Percentiles rank a stretch among this genome's conserved stretches.
phyloP scores from a whole-genome alignment of 1,284 basidiomycete species.

The Pyrrhoderma noxium region DNA sequence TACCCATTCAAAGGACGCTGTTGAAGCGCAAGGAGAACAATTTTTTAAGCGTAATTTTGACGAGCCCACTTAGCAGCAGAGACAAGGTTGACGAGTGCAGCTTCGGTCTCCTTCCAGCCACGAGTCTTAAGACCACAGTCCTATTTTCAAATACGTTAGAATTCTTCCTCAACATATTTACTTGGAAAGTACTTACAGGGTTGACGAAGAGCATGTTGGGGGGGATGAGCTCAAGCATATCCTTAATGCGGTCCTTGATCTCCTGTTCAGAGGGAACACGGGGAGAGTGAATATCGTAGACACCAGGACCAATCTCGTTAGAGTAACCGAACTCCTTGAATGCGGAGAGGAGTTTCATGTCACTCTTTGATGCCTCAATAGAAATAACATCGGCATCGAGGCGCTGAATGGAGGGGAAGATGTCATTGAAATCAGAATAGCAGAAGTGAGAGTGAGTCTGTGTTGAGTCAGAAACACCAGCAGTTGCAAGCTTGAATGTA shows the following conservation, averaged over 20 bases:
- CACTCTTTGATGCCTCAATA: constrained; percentile 96
- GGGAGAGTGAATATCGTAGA: constrained; percentile 99
- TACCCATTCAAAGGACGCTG: constrained; percentile 58
- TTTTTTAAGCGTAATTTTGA: constrained; percentile 63
- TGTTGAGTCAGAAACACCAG: constrained; percentile 85
- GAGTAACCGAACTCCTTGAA: constrained; percentile 97
- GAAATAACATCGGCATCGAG: constrained; percentile 99
- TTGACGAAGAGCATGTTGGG: constrained; percentile 85
- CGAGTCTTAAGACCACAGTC: constrained; percentile 91
- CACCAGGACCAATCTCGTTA: constrained; percentile 97
- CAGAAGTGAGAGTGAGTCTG: constrained; percentile 99
- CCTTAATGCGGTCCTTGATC: constrained; percentile 88
- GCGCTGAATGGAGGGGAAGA: constrained; percentile 96
- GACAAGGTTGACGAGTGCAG: constrained; percentile 84
- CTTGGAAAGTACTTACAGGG: constrained; percentile 60
- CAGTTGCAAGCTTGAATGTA: constrained; percentile 94
- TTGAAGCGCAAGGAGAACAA: constrained; percentile 70
- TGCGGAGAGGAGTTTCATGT: constrained; percentile 94
- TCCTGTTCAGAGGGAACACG: constrained; percentile 93
- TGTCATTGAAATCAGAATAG: constrained; percentile 95
- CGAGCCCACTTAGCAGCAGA: constrained; percentile 88
- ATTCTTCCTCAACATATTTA: constrained; percentile 14
- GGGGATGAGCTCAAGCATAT: constrained; percentile 78
- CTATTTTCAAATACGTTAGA: too few relatives aligned
- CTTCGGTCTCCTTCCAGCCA: constrained; percentile 94